Evolutionary conservation across 1,284 basidiomycete species (phyloP).

Genomic region (Caloboletus firmus): DNA sequence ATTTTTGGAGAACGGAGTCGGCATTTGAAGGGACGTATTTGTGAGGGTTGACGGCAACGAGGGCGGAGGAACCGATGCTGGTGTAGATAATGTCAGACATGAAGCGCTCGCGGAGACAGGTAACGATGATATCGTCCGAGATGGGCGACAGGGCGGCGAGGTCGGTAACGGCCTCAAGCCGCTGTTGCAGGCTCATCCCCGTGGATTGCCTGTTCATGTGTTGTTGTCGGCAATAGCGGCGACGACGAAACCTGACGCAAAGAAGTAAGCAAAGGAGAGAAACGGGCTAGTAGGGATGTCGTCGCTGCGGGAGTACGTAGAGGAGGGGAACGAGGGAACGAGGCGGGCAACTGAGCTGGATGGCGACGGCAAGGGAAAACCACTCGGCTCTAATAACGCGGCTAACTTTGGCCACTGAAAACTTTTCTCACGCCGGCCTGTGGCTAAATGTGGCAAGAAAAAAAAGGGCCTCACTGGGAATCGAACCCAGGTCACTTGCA

Average conservation of each 20-base stretch:
- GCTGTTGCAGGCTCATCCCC: conserved; percentile 54
- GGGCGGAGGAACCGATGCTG: conserved; percentile 61
- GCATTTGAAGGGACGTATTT: conserved; percentile 80
- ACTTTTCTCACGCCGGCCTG: conserved; percentile 23
- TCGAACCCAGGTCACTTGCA: conserved; percentile 55
- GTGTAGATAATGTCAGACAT: conserved; percentile 85
- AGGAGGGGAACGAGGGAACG: conserved; percentile 13
- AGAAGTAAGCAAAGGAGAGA: conserved; percentile 4
- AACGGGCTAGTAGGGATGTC: background rate
- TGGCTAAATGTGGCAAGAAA: conserved; percentile 7
- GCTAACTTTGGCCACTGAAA: conserved; percentile 22
- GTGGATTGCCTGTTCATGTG: conserved; percentile 39
- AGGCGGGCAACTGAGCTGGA: conserved; percentile 19
- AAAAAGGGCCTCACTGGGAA: conserved; percentile 43
- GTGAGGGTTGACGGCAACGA: conserved; percentile 88
- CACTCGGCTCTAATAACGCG: conserved; percentile 13
- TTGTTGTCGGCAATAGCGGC: background rate
- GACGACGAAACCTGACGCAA: background rate
- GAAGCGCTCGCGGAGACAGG: conserved; percentile 84
- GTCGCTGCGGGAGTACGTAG: background rate
- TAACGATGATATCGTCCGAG: conserved; percentile 77
- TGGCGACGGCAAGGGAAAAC: conserved; percentile 25
- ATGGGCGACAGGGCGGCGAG: conserved; percentile 58
- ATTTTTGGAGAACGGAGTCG: conserved; percentile 81
- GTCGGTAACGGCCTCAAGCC: conserved; percentile 67